Percentiles rank a stretch among this genome's conserved stretches.
Conservation (phyloP, 2,329 filamentous ascomycete genomes). For the Epichloe glyceriae region DNA sequence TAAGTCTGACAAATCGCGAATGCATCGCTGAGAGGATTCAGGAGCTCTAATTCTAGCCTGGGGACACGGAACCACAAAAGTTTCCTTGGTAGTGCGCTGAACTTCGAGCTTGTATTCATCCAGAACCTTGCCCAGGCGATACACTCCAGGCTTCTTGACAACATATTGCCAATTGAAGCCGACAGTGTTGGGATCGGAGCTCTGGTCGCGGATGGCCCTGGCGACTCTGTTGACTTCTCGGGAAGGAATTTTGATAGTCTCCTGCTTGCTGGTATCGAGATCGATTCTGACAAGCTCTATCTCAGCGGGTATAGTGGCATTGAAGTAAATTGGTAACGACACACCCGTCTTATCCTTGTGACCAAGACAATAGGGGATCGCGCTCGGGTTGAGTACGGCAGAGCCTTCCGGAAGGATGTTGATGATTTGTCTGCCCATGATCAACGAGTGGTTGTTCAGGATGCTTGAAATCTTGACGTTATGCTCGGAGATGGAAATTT, state of each 20-base stretch:
- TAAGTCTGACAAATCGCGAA: conserved; percentile 77
- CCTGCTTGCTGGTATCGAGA: conserved; percentile 65
- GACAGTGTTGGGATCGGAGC: conserved; percentile 44
- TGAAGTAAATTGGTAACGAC: conserved; percentile 76
- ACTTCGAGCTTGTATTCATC: conserved; percentile 93
- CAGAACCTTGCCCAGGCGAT: conserved; percentile 70
- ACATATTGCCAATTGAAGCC: conserved; percentile 59
- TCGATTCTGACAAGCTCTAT: conserved; percentile 85
- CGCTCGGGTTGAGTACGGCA: conserved; percentile 73
- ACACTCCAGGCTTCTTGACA: conserved; percentile 78
- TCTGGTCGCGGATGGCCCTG: conserved; percentile 52
- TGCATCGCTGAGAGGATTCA: conserved; percentile 56
- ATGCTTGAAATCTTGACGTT: conserved; percentile 81
- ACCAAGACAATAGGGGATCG: conserved; percentile 69
- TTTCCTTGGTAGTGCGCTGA: conserved; percentile 60
- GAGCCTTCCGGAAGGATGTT: conserved; percentile 96
- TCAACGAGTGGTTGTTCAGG: conserved; percentile 82
- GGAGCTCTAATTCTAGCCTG: conserved; percentile 58
- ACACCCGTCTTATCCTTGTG: conserved; percentile 44
- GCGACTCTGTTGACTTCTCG: conserved; percentile 65
- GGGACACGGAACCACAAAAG: conserved; percentile 77
- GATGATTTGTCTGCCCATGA: conserved; percentile 92
- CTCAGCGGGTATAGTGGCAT: conserved; percentile 77
- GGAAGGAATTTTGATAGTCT: conserved; percentile 62
- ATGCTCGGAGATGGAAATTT: conserved; percentile 85